These are phyloP conservation scores for Lactifluus subvellereus DNA, from an alignment of 768 basidiomycete species.

Conservation along the genomic window DNA sequence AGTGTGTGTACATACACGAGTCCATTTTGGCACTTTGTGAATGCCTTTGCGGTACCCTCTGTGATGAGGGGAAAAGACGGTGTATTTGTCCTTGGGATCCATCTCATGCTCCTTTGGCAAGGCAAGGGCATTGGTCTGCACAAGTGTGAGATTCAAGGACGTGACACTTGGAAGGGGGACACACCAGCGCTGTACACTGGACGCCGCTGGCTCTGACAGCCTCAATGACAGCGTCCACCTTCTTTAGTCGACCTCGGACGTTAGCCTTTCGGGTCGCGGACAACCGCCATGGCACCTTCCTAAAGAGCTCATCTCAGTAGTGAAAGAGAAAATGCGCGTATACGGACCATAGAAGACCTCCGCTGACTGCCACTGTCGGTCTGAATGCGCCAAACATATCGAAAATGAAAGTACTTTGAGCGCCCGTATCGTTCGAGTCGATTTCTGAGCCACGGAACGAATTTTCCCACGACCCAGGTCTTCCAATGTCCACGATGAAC, in stretches of 20 bases:
- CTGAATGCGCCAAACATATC: slow-evolving; percentile 86
- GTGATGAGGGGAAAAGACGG: slow-evolving; percentile 66
- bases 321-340: neutral
- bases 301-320: slow-evolving; percentile 32
- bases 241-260: slow-evolving; percentile 80
- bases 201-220: slow-evolving; percentile 80
- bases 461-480: slow-evolving; percentile 20
- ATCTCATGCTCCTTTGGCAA: slow-evolving; percentile 94
- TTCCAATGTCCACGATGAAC: slow-evolving; percentile 23
- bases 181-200: slow-evolving; percentile 66
- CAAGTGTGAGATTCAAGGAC: neutral
- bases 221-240: slow-evolving; percentile 90
- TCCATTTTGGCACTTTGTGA: slow-evolving; percentile 98
- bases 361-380: slow-evolving; percentile 54
- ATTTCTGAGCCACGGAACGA: neutral
- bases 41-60: slow-evolving; percentile 88
- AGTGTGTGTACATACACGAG: slow-evolving; percentile 53
- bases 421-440: neutral
- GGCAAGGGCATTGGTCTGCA: slow-evolving; percentile 57
- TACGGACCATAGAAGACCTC: slow-evolving; percentile 82
- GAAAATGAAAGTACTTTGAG: neutral
- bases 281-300: slow-evolving; percentile 94
- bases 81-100: slow-evolving; percentile 92
- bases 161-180: slow-evolving; percentile 28
- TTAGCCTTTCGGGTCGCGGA: slow-evolving; percentile 91